phyloP scores from a whole-genome alignment of 768 basidiomycete species.

The Mycena amicta region DNA sequence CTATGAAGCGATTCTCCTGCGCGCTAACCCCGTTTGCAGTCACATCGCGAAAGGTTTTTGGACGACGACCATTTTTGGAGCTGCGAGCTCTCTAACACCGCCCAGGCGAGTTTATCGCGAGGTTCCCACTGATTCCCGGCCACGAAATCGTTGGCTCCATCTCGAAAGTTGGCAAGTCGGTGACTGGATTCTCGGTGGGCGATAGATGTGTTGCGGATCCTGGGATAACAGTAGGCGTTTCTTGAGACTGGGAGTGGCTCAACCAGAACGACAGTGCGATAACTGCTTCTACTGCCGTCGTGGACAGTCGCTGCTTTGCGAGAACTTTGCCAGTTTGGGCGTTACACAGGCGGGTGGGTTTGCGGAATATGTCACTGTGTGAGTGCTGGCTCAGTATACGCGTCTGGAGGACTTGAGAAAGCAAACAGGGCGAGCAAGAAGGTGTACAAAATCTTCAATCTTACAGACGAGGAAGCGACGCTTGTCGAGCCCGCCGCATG shows the following conservation, averaged over 20 bases:
- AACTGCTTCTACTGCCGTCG: slow-evolving; percentile 75
- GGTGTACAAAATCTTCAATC: slow-evolving; percentile 73
- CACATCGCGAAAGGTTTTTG: slow-evolving; percentile 21
- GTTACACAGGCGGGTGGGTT: slow-evolving; percentile 71
- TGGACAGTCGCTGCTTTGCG: slow-evolving; percentile 69
- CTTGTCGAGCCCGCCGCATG: slow-evolving; percentile 79
- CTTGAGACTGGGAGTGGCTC: too few species aligned
- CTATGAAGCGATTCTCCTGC: not conserved
- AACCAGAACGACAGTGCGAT: too few species aligned
- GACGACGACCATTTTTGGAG: not conserved
- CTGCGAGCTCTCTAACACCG: slow-evolving; percentile 28
- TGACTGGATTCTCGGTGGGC: slow-evolving; percentile 42
- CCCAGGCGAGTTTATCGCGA: slow-evolving; percentile 69
- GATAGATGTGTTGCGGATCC: slow-evolving; percentile 48
- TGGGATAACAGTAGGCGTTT: too few species aligned
- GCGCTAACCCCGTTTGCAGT: not conserved
- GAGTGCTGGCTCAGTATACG: slow-evolving; percentile 25
- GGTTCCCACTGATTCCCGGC: slow-evolving; percentile 49
- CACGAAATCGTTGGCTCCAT: slow-evolving; percentile 48
- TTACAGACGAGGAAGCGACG: slow-evolving; percentile 76
- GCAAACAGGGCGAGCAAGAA: slow-evolving; percentile 58
- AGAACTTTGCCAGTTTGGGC: slow-evolving; percentile 68
- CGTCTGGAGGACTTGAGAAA: slow-evolving; percentile 25
- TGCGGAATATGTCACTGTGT: slow-evolving; percentile 74
- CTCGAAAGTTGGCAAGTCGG: slow-evolving; percentile 43